Evolutionary conservation across 176 grass and related monocot genomes (phyloP), one percentile per base, ranked within the genome.

Genomic region (Musa itinerans): DNA sequence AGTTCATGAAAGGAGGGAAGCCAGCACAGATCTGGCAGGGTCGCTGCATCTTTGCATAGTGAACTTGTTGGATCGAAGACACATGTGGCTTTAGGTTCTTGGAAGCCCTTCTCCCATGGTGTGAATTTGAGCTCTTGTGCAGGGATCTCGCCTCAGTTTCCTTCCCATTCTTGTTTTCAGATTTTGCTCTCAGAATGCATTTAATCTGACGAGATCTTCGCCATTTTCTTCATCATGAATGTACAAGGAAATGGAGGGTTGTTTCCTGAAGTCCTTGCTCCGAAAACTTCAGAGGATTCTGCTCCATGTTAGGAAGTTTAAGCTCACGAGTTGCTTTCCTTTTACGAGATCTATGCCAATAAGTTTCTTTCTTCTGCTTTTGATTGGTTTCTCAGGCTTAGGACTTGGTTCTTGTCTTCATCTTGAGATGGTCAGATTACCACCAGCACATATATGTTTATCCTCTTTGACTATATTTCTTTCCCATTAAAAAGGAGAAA

Each of bases 1-100:
- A 70, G 17, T 50, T 21, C 16, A 70, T 43, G 68, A 3, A n/a
- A 20, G 29, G 22, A 70, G 43, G 50, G 68, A 65, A 25, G 16
- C 48, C 9, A 70, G 68, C 51, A 13, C 68, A 70, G 68, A 70
- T 70, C 68, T 70, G 34, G 68, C 11, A 51, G 34, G 34, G 34
- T 43, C 34, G 34, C 68, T 20, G 34, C n/a, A 50, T 43, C 34
- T 43, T 43, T 43, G 34, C 34, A n/a, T 34, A 25, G 34, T 21
- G 14, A 9, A 14, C 0, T 10, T 13, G 63, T 6, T 13, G 63
- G 22, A 11, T 65, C 11, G 24, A 12, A 65, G 23, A 11, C 26
- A 26, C 26, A 8, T 65, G 22, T 6, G 13, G 23, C 63, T 26
- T 65, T 65, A 26, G 63, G 63, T 65, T 65, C 63, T 65, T 29